Evolutionary conservation across 495 filamentous ascomycete species (phyloP).

Genomic region (Cercophora newfieldiana): DNA sequence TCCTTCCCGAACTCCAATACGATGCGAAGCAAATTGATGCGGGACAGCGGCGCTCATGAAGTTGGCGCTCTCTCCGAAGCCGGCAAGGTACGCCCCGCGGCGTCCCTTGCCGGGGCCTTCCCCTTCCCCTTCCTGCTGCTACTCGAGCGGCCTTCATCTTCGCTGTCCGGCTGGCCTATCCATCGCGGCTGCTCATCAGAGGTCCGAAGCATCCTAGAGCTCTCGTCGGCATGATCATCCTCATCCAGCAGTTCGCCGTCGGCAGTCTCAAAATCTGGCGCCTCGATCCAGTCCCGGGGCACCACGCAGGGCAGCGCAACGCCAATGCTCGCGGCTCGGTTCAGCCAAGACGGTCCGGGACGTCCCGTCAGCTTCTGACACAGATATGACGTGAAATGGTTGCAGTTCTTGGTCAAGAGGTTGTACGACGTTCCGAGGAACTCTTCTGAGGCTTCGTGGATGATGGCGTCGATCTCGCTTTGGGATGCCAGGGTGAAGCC

Average conservation of each 20-base stretch:
- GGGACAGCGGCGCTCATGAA: slow-evolving; percentile 10
- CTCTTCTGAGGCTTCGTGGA: slow-evolving; percentile 62
- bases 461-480: slow-evolving; percentile 64
- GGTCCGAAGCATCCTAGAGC: slow-evolving; percentile 31
- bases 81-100: slow-evolving; percentile 41
- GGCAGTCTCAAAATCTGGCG: slow-evolving; percentile 69
- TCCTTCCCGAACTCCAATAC: slow-evolving; percentile 23
- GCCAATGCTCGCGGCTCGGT: slow-evolving; percentile 76
- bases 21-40: slow-evolving; percentile 17
- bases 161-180: slow-evolving; percentile 31
- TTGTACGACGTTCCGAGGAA: slow-evolving; percentile 74
- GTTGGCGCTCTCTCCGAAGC: slow-evolving; percentile 42
- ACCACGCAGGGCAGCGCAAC: slow-evolving; percentile 76
- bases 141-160: slow-evolving; percentile 27
- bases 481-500: slow-evolving; percentile 66
- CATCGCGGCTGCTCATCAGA: slow-evolving; percentile 33
- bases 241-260: slow-evolving; percentile 67
- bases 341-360: slow-evolving; percentile 68
- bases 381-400: slow-evolving; percentile 74
- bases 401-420: slow-evolving; percentile 76
- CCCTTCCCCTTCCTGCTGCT: slow-evolving; percentile 45
- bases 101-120: slow-evolving; percentile 38
- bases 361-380: slow-evolving; percentile 64
- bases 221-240: slow-evolving; percentile 35
- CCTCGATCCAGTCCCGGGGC: slow-evolving; percentile 73